A percentile compares a stretch with the other conserved stretches of the same genome.
phyloP scores from a whole-genome alignment of 371 early-diverging fungal genomes.

The Apophysomyces variabilis region DNA sequence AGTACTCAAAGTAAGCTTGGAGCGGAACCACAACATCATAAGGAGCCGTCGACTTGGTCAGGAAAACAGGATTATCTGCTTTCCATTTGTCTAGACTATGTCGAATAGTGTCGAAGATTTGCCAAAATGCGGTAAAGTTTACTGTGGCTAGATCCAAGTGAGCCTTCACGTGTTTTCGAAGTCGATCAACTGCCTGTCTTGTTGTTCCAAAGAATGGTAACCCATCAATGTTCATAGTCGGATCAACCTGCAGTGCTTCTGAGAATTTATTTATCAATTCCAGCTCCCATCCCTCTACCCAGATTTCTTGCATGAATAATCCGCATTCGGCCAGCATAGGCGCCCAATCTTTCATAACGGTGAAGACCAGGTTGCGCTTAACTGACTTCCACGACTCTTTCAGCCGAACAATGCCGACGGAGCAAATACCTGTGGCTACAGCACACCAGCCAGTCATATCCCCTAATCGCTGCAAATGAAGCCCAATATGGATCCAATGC shows the following conservation, averaged over 20 bases:
- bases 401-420: slow-evolving; percentile 72
- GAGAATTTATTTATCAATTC: slow-evolving; percentile 16
- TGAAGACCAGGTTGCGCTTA: slow-evolving; percentile 47
- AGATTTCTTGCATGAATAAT: slow-evolving; percentile 41
- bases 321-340: slow-evolving; percentile 58
- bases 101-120: slow-evolving; percentile 44
- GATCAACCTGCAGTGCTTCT: slow-evolving; percentile 12
- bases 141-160: slow-evolving; percentile 24
- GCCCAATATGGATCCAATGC: slow-evolving; percentile 79
- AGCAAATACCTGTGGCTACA: slow-evolving; percentile 75
- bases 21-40: slow-evolving; percentile 35
- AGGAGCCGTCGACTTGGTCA: not conserved
- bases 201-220: slow-evolving; percentile 52
- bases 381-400: slow-evolving; percentile 80
- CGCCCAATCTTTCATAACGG: slow-evolving; percentile 64
- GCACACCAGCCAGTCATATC: slow-evolving; percentile 80
- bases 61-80: not conserved
- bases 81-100: slow-evolving; percentile 32
- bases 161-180: slow-evolving; percentile 29
- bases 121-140: slow-evolving; percentile 49
- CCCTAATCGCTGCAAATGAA: slow-evolving; percentile 55
- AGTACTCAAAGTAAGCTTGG: slow-evolving; percentile 49
- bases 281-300: slow-evolving; percentile 37
- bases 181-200: slow-evolving; percentile 42
- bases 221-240: not conserved